Base-by-base conservation (phyloP, 805 yeast genomes). In the Cyberlindnera maritima region DNA sequence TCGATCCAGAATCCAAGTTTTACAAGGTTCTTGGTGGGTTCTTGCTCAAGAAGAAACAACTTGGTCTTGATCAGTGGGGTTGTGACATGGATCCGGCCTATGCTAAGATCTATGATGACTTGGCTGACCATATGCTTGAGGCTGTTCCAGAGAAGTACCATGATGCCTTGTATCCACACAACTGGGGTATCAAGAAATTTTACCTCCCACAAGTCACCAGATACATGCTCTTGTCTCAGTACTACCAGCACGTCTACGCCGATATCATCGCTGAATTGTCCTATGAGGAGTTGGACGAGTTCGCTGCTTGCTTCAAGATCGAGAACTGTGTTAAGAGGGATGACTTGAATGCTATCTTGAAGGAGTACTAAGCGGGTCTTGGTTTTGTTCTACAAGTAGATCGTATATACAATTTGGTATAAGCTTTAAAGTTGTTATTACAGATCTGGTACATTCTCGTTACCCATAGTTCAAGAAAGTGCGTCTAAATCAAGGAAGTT, bases 61-160 rank as follows among this genome's bases (percentile, higher is more conserved):
- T 76, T 25, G 80, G 79, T 20, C 62, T 76, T 49, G 80, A 76
- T 56, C 61, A 64, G 55, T 76, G 80, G 80, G 80, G 79, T 23
- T 66, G 65, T 43, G 76, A 75, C 48, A 68, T 73, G 44, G 72
- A 62, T 41, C 72, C 76, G 7, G 59, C 69, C 47, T 54, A 63
- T 43, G 71, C 65, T 25, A 52, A 61, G 46, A 54, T 73, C 32
- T 74, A 74, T 57, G 60, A 62, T 21, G 60, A 57, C 21, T 59
- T 76, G 51, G 61, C 59, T 34, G 52, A 62, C 23, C 78, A 74
- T 46, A 63, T 74, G 55, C 54, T 57, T 46, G 63, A 59, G 3
- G 68, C 66, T 37, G 61, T 74, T 31, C 77, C 79, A 6, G 71
- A 70, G 48, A 59, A 72, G 49, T 57, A 62, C 57, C 73, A 64